Evolutionary conservation across 139 green algal genomes (phyloP).

Genomic region (Dunaliella primolecta): DNA sequence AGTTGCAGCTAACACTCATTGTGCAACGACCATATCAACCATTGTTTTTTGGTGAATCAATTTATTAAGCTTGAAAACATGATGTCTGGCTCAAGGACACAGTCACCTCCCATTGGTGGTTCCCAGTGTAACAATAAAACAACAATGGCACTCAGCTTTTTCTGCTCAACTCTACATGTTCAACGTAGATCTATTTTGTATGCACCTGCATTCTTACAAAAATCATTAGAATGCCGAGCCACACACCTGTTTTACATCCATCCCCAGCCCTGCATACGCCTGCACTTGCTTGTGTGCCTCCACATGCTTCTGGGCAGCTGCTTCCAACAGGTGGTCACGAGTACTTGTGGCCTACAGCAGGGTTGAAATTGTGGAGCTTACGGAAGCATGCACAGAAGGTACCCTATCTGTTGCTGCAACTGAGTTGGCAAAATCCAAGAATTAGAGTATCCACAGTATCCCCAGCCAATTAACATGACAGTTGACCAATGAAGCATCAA

Average conservation of each 20-base stretch:
- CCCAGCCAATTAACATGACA: not conserved
- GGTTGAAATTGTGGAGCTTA: not conserved
- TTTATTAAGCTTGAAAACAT: too few relatives aligned
- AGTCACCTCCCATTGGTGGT: too few relatives aligned
- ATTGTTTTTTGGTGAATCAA: not conserved
- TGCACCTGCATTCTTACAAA: not conserved
- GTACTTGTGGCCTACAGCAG: conserved; percentile 3
- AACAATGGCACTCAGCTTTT: too few relatives aligned
- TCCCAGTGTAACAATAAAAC: too few relatives aligned
- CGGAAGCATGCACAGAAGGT: not conserved
- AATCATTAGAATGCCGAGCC: not conserved
- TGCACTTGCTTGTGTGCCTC: conserved; percentile 5
- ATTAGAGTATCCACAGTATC: not conserved
- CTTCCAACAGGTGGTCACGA: conserved; percentile 10
- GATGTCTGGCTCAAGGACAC: too few relatives aligned
- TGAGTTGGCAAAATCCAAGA: too few relatives aligned
- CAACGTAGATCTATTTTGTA: not conserved
- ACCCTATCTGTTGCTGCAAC: too few relatives aligned
- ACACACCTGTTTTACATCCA: conserved; percentile 27
- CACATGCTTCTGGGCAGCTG: conserved; percentile 7
- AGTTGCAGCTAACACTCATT: not conserved
- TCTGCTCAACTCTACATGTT: not conserved
- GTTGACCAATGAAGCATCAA: too few relatives aligned
- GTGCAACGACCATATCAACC: not conserved
- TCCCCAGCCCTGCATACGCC: not conserved